Percentiles rank a stretch among this genome's conserved stretches.
phyloP scores from a whole-genome alignment of 2,329 filamentous ascomycete genomes.

The Tolypocladium ophioglossoides region DNA sequence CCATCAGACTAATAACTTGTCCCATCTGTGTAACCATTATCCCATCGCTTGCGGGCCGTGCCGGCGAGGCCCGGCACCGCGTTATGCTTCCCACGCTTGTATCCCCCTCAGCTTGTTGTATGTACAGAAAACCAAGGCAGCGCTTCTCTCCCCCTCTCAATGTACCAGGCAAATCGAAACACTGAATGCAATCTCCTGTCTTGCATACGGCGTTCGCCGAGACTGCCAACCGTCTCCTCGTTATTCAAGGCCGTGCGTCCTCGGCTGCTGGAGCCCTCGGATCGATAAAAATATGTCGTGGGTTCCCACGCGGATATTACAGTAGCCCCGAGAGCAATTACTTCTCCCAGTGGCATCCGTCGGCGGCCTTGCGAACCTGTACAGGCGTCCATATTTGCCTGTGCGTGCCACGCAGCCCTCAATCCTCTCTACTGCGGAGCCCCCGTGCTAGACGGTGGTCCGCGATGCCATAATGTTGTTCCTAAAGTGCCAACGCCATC shows the following conservation, averaged over 20 bases:
- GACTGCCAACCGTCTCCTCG: background rate
- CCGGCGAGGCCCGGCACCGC: background rate
- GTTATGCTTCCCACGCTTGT: background rate
- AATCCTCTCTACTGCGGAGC: background rate
- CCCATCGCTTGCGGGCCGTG: background rate
- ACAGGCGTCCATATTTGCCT: background rate
- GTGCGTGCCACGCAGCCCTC: background rate
- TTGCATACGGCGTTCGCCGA: background rate
- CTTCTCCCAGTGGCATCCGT: background rate
- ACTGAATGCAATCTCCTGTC: background rate
- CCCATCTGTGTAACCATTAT: background rate
- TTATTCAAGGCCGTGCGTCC: background rate
- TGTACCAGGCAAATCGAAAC: background rate
- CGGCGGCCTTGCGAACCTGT: background rate
- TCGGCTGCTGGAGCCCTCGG: background rate
- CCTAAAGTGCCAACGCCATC: conserved; percentile 21
- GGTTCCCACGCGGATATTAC: background rate
- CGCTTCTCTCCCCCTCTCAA: background rate
- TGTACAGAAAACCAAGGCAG: background rate
- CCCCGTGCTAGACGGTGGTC: background rate
- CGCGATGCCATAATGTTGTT: background rate
- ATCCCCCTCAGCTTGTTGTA: background rate
- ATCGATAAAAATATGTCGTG: background rate
- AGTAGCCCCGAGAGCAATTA: background rate
- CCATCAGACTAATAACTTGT: background rate